Conservation (phyloP, 164 flowering plant species). For the Liriodendron chinense region DNA sequence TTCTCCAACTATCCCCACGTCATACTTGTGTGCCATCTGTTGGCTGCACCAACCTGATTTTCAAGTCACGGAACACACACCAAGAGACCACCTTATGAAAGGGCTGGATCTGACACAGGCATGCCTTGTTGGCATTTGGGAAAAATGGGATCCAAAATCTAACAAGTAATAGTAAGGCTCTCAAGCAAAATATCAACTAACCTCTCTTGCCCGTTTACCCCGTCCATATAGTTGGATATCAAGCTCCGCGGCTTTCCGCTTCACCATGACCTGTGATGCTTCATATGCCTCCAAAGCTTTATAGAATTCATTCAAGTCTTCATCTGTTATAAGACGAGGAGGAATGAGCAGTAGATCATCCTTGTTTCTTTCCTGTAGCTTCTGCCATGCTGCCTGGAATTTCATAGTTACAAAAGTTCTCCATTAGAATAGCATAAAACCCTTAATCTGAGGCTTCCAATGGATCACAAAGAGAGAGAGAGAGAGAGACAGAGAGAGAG, state of each 20-base stretch:
- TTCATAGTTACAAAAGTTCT: not conserved
- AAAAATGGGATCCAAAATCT: not conserved
- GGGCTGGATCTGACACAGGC: too few species aligned
- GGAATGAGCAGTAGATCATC: slow-evolving; percentile 56
- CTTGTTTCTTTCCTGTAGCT: slow-evolving; percentile 35
- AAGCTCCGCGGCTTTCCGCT: slow-evolving; percentile 69
- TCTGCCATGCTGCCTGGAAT: slow-evolving; percentile 72
- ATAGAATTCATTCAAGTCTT: slow-evolving; percentile 67
- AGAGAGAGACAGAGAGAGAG: not conserved
- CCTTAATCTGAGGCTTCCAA: not conserved
- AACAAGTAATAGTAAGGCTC: not conserved
- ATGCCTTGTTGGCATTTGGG: not conserved
- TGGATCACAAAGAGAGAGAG: not conserved
- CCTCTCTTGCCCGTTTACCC: slow-evolving; percentile 99
- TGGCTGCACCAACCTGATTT: too few species aligned
- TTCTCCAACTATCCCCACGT: too few species aligned
- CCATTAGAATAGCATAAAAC: not conserved
- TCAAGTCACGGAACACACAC: too few species aligned
- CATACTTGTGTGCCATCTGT: too few species aligned
- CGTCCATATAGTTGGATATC: slow-evolving; percentile 93
- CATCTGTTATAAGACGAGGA: slow-evolving; percentile 85
- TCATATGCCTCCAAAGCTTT: slow-evolving; percentile 80
- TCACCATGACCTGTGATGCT: slow-evolving; percentile 42
- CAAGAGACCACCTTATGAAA: too few species aligned
- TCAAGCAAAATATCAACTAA: slow-evolving; percentile 24